Conservation (phyloP, 805 yeast species). For the Kregervanrija pseudodelftensis region DNA sequence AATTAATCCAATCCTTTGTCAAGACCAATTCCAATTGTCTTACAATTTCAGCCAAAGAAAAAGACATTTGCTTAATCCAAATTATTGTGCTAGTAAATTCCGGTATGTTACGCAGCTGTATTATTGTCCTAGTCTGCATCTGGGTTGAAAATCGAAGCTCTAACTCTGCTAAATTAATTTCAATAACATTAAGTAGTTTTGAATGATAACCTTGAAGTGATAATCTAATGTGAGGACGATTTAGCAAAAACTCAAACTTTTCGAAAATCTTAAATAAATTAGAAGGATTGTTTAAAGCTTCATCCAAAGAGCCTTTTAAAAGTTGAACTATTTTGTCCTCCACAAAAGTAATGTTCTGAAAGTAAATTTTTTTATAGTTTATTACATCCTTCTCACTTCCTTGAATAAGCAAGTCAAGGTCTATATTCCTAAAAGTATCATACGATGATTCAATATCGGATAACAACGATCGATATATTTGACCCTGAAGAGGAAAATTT, state of each 20-base stretch:
- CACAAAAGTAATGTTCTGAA: conserved; percentile 33
- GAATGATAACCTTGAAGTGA: conserved; percentile 56
- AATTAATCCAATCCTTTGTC: conserved; percentile 54
- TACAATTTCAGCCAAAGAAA: conserved; percentile 35
- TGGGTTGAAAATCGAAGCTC: conserved; percentile 31
- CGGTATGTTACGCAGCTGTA: conserved; percentile 41
- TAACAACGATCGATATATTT: too few relatives aligned
- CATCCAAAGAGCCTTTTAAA: conserved; percentile 32
- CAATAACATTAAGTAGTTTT: conserved; percentile 40
- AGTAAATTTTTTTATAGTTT: conserved; percentile 26
- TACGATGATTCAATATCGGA: too few relatives aligned
- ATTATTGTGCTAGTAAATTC: conserved; percentile 38
- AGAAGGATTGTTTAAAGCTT: conserved; percentile 31
- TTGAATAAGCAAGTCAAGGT: too few relatives aligned
- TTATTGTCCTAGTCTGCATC: conserved; percentile 26
- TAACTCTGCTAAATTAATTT: conserved; percentile 37
- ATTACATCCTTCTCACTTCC: too few relatives aligned
- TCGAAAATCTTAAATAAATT: conserved; percentile 49
- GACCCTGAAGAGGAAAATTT: too few relatives aligned
- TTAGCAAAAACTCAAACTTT: conserved; percentile 39
- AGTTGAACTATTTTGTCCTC: conserved; percentile 39
- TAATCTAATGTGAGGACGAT: conserved; percentile 47
- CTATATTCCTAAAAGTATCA: too few relatives aligned
- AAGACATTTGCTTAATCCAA: conserved; percentile 46
- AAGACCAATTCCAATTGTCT: conserved; percentile 42